phyloP scores from a whole-genome alignment of 1,284 basidiomycete species.

The Rhodotorula sp. region DNA sequence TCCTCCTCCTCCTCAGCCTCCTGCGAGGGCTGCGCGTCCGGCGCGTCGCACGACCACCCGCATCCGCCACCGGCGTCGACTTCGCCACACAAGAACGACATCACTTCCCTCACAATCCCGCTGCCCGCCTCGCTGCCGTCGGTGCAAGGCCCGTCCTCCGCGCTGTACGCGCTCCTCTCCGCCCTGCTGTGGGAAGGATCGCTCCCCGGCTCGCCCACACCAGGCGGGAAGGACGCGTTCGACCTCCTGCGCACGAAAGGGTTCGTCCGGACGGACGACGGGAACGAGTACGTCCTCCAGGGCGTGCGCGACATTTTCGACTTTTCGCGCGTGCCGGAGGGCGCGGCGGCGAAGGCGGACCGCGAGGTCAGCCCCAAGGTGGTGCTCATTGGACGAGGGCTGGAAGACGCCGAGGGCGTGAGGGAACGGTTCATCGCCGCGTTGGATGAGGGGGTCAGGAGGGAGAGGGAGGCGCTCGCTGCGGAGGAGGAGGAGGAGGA shows the following conservation, averaged over 20 bases:
- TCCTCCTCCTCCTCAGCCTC: too few relatives aligned
- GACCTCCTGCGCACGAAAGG: slow-evolving; percentile 82
- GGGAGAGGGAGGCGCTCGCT: background rate
- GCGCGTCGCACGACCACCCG: slow-evolving; percentile 48
- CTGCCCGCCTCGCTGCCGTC: slow-evolving; percentile 55
- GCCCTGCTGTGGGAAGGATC: slow-evolving; percentile 69
- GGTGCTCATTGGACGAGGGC: slow-evolving; percentile 81
- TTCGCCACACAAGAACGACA: slow-evolving; percentile 48
- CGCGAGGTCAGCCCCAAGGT: slow-evolving; percentile 58
- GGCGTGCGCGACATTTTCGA: slow-evolving; percentile 86
- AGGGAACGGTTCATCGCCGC: slow-evolving; percentile 13
- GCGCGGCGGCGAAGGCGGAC: slow-evolving; percentile 53
- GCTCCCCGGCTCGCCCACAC: slow-evolving; percentile 18
- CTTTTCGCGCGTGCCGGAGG: slow-evolving; percentile 56
- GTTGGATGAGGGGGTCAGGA: background rate
- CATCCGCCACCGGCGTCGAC: slow-evolving; percentile 46
- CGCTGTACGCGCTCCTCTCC: slow-evolving; percentile 20
- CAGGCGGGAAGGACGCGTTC: slow-evolving; percentile 47
- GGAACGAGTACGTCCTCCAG: slow-evolving; percentile 66
- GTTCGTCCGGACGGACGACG: slow-evolving; percentile 57
- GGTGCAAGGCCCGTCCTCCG: background rate
- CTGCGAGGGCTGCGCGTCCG: slow-evolving; percentile 45
- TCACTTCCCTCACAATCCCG: slow-evolving; percentile 69
- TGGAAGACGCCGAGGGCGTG: slow-evolving; percentile 51
- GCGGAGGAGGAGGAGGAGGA: background rate